phyloP scores from a whole-genome alignment of 192 early-diverging fungal genomes.

The Geranomyces michiganensis region DNA sequence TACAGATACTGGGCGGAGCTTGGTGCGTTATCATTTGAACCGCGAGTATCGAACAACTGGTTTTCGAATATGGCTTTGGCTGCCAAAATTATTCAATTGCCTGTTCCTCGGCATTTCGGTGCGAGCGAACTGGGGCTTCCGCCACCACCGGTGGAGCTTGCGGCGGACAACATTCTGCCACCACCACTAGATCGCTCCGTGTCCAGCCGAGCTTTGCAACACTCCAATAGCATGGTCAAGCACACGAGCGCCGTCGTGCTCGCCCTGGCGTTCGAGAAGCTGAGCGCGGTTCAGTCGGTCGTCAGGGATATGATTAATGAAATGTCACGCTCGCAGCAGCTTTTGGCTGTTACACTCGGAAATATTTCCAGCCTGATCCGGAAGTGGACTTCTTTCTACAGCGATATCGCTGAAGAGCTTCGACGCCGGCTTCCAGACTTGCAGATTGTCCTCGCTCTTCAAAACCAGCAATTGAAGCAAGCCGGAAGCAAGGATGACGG shows the following conservation, averaged over 20 bases:
- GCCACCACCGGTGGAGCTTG: conserved; percentile 60
- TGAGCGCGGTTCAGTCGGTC: conserved; percentile 24
- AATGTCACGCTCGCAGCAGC: not conserved
- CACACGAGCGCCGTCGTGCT: conserved; percentile 65
- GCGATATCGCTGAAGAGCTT: conserved; percentile 54
- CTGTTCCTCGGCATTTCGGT: conserved; percentile 56
- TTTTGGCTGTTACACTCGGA: conserved; percentile 3
- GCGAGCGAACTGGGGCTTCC: conserved; percentile 31
- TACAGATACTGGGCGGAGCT: conserved; percentile 66
- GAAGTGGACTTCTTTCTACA: conserved; percentile 22
- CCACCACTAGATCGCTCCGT: conserved; percentile 52
- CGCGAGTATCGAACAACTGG: conserved; percentile 70
- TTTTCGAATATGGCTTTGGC: conserved; percentile 76
- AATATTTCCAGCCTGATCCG: conserved; percentile 19
- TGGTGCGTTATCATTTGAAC: conserved; percentile 68
- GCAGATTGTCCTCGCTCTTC: conserved; percentile 61
- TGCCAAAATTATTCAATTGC: conserved; percentile 68
- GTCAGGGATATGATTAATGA: not conserved
- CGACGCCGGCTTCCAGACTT: conserved; percentile 71
- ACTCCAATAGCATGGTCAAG: conserved; percentile 63
- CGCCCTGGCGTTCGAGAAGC: conserved; percentile 63
- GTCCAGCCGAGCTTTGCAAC: conserved; percentile 64
- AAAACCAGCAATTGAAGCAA: conserved; percentile 20
- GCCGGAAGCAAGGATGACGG: not conserved
- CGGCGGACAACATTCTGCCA: conserved; percentile 76